Conservation (phyloP, 2,329 filamentous ascomycete genomes). For the Phoma herbarum region DNA sequence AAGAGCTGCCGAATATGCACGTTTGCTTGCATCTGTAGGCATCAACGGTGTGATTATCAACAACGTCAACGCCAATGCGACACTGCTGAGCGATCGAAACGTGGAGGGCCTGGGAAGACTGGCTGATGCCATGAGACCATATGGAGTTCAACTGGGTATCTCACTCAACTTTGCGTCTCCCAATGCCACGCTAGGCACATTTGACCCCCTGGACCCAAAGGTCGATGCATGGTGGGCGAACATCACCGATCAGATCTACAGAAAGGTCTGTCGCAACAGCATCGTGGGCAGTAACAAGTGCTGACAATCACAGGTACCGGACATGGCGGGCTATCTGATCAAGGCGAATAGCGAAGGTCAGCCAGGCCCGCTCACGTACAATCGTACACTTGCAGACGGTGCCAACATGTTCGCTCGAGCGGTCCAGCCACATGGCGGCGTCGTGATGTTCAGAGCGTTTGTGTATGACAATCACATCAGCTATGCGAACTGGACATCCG, state of each 20-base stretch:
- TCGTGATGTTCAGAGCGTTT: constrained; percentile 76
- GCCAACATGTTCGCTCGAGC: constrained; percentile 80
- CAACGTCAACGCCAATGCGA: constrained; percentile 75
- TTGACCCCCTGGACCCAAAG: constrained; percentile 68
- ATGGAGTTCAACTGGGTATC: constrained; percentile 70
- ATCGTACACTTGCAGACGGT: constrained; percentile 72
- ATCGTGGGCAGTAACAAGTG: neutral
- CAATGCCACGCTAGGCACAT: constrained; percentile 63
- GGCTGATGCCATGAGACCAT: constrained; percentile 72
- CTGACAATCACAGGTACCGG: constrained; percentile 55
- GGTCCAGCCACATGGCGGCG: constrained; percentile 92
- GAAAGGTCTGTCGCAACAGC: constrained; percentile 52
- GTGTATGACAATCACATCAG: constrained; percentile 70
- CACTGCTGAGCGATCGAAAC: constrained; percentile 64
- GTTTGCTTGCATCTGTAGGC: constrained; percentile 71
- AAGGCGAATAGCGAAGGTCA: constrained; percentile 79
- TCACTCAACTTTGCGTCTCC: constrained; percentile 75
- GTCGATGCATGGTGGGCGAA: constrained; percentile 71
- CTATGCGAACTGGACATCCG: constrained; percentile 69
- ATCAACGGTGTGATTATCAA: constrained; percentile 74
- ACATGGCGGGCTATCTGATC: constrained; percentile 73
- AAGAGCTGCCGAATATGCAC: constrained; percentile 69
- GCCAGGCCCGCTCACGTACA: constrained; percentile 73
- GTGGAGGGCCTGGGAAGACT: constrained; percentile 69
- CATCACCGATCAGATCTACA: constrained; percentile 67